Base-by-base conservation (phyloP, 2,329 filamentous ascomycete species). In the Xylaria sp. region DNA sequence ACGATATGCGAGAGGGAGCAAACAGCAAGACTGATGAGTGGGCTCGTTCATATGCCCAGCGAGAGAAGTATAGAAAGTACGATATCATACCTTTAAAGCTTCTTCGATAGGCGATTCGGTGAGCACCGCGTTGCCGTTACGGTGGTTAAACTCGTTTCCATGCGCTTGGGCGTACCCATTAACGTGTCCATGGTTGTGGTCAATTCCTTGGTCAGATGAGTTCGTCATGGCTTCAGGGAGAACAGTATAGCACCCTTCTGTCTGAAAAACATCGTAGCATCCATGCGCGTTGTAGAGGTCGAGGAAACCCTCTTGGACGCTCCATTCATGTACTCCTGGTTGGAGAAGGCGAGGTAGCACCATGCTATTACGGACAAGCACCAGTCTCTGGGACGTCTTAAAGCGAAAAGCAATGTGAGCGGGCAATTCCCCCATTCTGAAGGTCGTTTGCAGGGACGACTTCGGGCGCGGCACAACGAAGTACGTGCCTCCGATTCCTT, bases 271-370 rank as follows among this genome's bases (percentile, higher is more conserved):
- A 7, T 66, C 48, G 20, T 69, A 69, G 41, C 57, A 65, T 25
- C 69, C 69, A 31, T 28, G 37, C 9, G 44, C 51, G 25, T 48
- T 34, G 18, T 69, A 69, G 2, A 69, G 23, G 34, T 71, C 66
- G 20, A 71, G 58, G n/a, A 39, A 37, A 15, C 66, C 69, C 4
- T 69, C 66, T 15, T 31, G 34, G 7, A 48, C 61, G 15, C 66
- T 71, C 63, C 58, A 63, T 51, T 71, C 69, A 8, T 69, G 69
- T 12, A 67, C 66, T 20, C 69, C 69, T 3, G 54, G 39, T 13
- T 60, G 58, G 8, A 69, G 23, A 54, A 70, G 62, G 6, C 52
- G 28, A 55, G 68, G 68, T 8, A 68, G 28, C 2, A 70, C 57
- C 41, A 41, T 34, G 31, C 65, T 62, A 23, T 70, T 65, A 39